Evolutionary conservation across 1,284 basidiomycete genomes (phyloP).

Genomic region (Fomitopsis palustris): DNA sequence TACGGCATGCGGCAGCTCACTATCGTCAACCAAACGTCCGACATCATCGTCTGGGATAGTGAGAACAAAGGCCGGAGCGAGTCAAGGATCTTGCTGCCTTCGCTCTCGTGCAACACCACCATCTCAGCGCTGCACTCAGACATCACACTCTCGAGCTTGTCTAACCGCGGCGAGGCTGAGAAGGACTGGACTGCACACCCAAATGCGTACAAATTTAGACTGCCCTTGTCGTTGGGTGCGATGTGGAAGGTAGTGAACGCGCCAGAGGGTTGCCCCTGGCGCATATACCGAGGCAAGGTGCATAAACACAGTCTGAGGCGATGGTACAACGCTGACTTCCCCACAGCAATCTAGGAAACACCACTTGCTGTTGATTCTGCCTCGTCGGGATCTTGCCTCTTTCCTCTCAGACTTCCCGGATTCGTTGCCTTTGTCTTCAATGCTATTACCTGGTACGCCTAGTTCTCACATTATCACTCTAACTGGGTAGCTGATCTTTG

Average conservation of each 20-base stretch:
- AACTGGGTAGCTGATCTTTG: background rate
- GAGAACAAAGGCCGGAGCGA: background rate
- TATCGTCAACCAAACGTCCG: conserved; percentile 17
- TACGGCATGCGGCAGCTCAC: conserved; percentile 17
- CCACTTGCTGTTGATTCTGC: conserved; percentile 50
- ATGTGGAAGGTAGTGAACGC: conserved; percentile 42
- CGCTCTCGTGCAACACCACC: conserved; percentile 21
- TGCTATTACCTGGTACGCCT: conserved; percentile 67
- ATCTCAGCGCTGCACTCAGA: conserved; percentile 18
- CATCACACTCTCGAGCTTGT: conserved; percentile 2
- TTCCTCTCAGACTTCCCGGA: conserved; percentile 72
- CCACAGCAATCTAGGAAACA: conserved; percentile 28
- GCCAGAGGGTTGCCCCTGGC: conserved; percentile 49
- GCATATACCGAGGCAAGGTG: conserved; percentile 51
- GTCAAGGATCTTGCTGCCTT: conserved; percentile 20
- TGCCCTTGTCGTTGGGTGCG: conserved; percentile 16
- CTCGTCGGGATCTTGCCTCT: conserved; percentile 49
- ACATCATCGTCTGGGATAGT: conserved; percentile 11
- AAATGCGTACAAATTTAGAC: conserved; percentile 8
- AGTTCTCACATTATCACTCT: background rate
- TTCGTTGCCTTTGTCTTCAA: conserved; percentile 57
- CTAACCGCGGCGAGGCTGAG: conserved; percentile 4
- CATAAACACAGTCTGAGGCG: conserved; percentile 11
- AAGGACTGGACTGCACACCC: conserved; percentile 11
- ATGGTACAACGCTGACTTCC: background rate